Conservation (phyloP, 129 eudicot species). For the Daucus carota region DNA sequence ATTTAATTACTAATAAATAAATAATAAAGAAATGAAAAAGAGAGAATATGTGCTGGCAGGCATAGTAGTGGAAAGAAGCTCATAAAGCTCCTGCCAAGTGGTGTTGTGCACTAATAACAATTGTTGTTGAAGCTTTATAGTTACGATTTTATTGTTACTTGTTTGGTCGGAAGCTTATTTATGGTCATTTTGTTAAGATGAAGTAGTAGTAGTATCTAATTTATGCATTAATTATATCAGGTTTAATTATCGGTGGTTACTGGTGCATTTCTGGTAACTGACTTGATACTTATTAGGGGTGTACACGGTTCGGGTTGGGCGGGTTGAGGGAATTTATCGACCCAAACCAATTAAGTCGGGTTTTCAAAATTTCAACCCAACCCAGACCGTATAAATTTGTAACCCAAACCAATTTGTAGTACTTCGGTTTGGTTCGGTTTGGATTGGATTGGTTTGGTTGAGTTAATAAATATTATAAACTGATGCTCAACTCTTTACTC, state of each 20-base stretch:
- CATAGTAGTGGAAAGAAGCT: slow-evolving; percentile 7
- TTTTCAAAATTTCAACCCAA: too few species aligned
- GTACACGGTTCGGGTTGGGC: too few species aligned
- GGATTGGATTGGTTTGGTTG: too few species aligned
- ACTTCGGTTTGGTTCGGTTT: too few species aligned
- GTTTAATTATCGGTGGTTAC: not conserved
- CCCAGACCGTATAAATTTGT: too few species aligned
- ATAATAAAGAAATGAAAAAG: slow-evolving; percentile 12
- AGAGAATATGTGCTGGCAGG: slow-evolving; percentile 26
- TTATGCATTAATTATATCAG: not conserved
- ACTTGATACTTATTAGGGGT: too few species aligned
- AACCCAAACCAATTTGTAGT: too few species aligned
- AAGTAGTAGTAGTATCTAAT: not conserved
- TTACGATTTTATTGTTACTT: not conserved
- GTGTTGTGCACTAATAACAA: not conserved
- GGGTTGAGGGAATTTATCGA: too few species aligned
- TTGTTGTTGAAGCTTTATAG: not conserved
- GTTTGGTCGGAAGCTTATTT: not conserved
- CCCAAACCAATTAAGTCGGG: too few species aligned
- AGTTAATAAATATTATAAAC: too few species aligned
- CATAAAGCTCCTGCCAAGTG: not conserved
- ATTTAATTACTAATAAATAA: not conserved
- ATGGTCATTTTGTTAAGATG: too few species aligned
- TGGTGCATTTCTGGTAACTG: not conserved
- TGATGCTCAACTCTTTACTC: too few species aligned